Conservation (phyloP, 495 filamentous ascomycete genomes). For the Neurospora sp. region DNA sequence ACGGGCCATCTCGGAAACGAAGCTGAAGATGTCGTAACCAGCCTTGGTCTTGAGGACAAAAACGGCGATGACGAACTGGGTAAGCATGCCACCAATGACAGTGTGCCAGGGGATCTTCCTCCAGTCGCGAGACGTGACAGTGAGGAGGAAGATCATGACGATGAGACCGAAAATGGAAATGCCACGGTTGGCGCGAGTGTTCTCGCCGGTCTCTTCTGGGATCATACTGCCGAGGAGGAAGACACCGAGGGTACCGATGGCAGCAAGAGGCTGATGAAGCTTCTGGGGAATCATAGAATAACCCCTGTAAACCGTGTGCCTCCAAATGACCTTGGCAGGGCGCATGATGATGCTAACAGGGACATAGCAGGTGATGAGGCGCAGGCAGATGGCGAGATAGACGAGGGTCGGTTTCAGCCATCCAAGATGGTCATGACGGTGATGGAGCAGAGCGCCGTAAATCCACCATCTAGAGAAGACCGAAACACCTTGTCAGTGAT, state of each 20-base stretch:
- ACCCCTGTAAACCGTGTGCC: slow-evolving; percentile 44
- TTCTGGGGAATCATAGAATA: slow-evolving; percentile 50
- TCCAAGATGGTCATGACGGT: slow-evolving; percentile 59
- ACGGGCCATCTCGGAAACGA: slow-evolving; percentile 62
- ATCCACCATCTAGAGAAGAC: slow-evolving; percentile 68
- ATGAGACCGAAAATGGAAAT: slow-evolving; percentile 71
- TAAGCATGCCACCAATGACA: slow-evolving; percentile 75
- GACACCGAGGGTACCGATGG: slow-evolving; percentile 49
- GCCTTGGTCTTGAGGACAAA: slow-evolving; percentile 74
- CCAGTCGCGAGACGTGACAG: slow-evolving; percentile 58
- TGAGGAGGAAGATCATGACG: slow-evolving; percentile 59
- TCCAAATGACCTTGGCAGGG: slow-evolving; percentile 59
- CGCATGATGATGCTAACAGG: slow-evolving; percentile 53
- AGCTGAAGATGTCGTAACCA: slow-evolving; percentile 79
- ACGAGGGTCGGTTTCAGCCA: slow-evolving; percentile 83
- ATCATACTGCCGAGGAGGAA: slow-evolving; percentile 69
- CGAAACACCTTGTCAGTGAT: slow-evolving; percentile 4
- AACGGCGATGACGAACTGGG: slow-evolving; percentile 77
- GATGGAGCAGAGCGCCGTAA: slow-evolving; percentile 61
- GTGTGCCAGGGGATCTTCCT: slow-evolving; percentile 73
- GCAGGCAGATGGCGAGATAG: slow-evolving; percentile 63
- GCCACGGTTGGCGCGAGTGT: slow-evolving; percentile 68
- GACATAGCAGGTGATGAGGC: slow-evolving; percentile 63
- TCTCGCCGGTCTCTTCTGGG: slow-evolving; percentile 56
- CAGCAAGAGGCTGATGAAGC: slow-evolving; percentile 48